These are phyloP conservation scores for Sistotremastrum niveocremeum DNA, from an alignment of 768 basidiomycete genomes.

Conservation along the genomic window DNA sequence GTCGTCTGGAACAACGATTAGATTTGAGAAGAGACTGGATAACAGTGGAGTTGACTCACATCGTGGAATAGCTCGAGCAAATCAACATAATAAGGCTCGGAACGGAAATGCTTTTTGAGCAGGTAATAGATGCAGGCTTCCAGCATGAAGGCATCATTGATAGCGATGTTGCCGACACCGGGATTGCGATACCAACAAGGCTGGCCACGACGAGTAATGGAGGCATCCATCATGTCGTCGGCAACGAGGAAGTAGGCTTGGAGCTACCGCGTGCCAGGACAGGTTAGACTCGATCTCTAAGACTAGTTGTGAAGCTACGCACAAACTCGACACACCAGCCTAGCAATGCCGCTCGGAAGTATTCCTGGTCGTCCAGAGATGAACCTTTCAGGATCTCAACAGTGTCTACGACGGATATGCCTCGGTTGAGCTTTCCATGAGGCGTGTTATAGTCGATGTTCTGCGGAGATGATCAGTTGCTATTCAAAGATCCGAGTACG, in stretches of 20 bases:
- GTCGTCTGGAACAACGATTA: conserved; percentile 28
- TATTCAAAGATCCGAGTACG: background rate
- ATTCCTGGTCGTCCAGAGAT: conserved; percentile 65
- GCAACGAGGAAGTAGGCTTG: conserved; percentile 97
- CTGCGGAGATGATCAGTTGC: conserved; percentile 23
- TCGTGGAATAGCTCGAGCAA: conserved; percentile 89
- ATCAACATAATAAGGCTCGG: conserved; percentile 73
- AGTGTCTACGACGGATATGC: conserved; percentile 91
- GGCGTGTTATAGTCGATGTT: conserved; percentile 91
- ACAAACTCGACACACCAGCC: conserved; percentile 97
- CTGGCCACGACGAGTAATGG: conserved; percentile 86
- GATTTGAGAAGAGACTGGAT: conserved; percentile 22
- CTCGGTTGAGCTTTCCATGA: conserved; percentile 91
- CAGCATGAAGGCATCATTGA: conserved; percentile 96
- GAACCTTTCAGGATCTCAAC: conserved; percentile 76
- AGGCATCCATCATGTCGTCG: conserved; percentile 96
- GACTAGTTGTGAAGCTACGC: conserved; percentile 19
- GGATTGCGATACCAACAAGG: conserved; percentile 84
- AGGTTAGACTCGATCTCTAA: background rate
- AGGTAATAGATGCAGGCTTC: conserved; percentile 87
- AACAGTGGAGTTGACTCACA: conserved; percentile 20
- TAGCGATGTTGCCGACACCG: conserved; percentile 69
- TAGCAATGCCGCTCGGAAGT: conserved; percentile 73
- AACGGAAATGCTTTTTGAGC: conserved; percentile 75
- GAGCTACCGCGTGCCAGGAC: conserved; percentile 35